Evolutionary conservation across 306 rosid genomes (phyloP).

Genomic region (Lagenaria siceraria): DNA sequence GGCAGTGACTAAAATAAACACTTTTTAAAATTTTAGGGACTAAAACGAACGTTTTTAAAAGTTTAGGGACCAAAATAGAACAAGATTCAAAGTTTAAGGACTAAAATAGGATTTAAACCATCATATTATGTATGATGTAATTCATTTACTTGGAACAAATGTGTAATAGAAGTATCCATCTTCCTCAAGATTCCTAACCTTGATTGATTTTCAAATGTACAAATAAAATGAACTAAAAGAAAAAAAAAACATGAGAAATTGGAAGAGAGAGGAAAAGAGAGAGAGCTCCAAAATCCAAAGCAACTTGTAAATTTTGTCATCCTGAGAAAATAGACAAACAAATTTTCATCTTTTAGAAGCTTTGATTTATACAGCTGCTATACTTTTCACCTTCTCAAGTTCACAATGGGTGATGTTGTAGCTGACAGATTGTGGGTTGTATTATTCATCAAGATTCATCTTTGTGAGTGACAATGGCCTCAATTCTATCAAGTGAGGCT

Average conservation of each 20-base stretch:
- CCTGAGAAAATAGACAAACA: not conserved
- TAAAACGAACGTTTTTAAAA: too few species aligned
- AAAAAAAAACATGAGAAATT: not conserved
- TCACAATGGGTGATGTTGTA: not conserved
- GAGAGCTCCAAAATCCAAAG: not conserved
- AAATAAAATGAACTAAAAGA: not conserved
- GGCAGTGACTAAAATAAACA: too few species aligned
- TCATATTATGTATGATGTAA: too few species aligned
- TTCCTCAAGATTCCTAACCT: not conserved
- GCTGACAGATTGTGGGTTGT: not conserved
- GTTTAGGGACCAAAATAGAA: too few species aligned
- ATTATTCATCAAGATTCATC: constrained; percentile 21
- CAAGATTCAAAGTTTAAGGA: too few species aligned
- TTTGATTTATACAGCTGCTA: not conserved
- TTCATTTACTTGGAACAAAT: not conserved
- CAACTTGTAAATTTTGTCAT: not conserved
- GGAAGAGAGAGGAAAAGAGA: not conserved
- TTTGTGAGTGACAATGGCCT: constrained; percentile 62
- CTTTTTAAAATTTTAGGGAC: too few species aligned
- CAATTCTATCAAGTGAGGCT: constrained; percentile 92
- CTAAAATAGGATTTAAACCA: too few species aligned
- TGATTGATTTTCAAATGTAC: not conserved
- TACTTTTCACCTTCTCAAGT: not conserved
- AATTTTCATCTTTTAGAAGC: not conserved
- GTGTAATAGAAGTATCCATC: not conserved